Evolutionary conservation across 768 basidiomycete genomes (phyloP).

Genomic region (Hericium coralloides): DNA sequence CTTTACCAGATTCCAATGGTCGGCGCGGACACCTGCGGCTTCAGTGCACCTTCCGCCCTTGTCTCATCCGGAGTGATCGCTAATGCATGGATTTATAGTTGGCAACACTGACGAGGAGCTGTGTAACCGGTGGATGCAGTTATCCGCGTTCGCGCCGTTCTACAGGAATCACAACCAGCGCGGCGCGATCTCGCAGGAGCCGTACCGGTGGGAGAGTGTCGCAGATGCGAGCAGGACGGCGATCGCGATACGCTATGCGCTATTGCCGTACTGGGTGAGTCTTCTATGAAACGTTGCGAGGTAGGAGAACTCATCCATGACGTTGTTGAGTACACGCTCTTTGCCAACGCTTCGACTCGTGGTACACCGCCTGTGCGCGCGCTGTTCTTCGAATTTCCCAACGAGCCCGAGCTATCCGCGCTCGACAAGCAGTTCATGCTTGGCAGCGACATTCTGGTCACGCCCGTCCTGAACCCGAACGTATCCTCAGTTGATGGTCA

Average conservation of each 20-base stretch:
- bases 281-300: neutral
- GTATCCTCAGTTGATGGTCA: slow-evolving; percentile 57
- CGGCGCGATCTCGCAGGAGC: slow-evolving; percentile 68
- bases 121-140: slow-evolving; percentile 80
- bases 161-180: slow-evolving; percentile 69
- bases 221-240: slow-evolving; percentile 67
- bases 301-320: no score
- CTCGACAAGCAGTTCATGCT: slow-evolving; percentile 66
- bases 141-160: slow-evolving; percentile 75
- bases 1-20: slow-evolving; percentile 80
- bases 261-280: slow-evolving; percentile 75
- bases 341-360: slow-evolving; percentile 53
- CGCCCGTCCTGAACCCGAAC: slow-evolving; percentile 65
- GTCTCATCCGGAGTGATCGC: slow-evolving; percentile 5
- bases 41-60: slow-evolving; percentile 29
- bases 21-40: slow-evolving; percentile 71
- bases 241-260: slow-evolving; percentile 58
- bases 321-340: slow-evolving; percentile 51
- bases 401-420: slow-evolving; percentile 53
- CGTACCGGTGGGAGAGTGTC: slow-evolving; percentile 75
- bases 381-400: slow-evolving; percentile 71
- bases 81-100: slow-evolving; percentile 16
- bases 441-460: slow-evolving; percentile 63
- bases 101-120: slow-evolving; percentile 74
- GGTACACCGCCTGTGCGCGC: slow-evolving; percentile 70